A percentile compares a stretch with the other conserved stretches of the same genome.
phyloP scores from a whole-genome alignment of 2,329 filamentous ascomycete species.

The Verticillium longisporum region DNA sequence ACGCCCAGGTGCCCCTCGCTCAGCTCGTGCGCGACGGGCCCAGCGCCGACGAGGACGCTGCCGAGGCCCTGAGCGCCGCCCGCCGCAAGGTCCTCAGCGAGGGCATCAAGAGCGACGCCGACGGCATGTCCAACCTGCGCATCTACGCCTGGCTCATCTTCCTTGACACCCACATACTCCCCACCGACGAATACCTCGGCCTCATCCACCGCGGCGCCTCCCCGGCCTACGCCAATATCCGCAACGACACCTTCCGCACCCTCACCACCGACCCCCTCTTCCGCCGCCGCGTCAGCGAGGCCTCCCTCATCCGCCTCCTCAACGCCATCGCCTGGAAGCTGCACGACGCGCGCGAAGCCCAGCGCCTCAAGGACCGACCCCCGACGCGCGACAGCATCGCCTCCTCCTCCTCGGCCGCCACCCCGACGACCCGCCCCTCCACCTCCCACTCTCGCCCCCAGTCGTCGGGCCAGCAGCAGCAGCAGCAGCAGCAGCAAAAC shows the following conservation, averaged over 20 bases:
- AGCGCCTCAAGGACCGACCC: conserved; percentile 20
- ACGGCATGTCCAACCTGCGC: conserved; percentile 84
- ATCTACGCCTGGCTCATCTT: conserved; percentile 97
- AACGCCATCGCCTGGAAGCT: conserved; percentile 95
- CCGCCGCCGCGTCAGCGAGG: conserved; percentile 89
- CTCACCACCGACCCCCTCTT: conserved; percentile 96
- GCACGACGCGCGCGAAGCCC: conserved; percentile 64
- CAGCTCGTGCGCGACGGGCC: conserved; percentile 75
- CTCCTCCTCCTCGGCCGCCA: conserved; percentile 20
- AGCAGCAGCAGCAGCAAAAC: conserved; percentile 4
- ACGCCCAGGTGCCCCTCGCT: conserved; percentile 58
- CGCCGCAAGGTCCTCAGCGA: conserved; percentile 69
- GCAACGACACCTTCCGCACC: conserved; percentile 96
- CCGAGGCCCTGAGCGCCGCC: conserved; percentile 61
- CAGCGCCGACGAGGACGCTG: conserved; percentile 57
- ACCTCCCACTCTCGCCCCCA: conserved; percentile 29
- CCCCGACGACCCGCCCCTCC: conserved; percentile 16
- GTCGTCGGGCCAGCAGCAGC: not conserved
- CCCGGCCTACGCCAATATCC: conserved; percentile 92
- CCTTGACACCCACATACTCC: conserved; percentile 76
- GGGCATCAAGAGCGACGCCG: conserved; percentile 68
- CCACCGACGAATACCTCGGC: conserved; percentile 81
- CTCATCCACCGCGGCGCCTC: conserved; percentile 91
- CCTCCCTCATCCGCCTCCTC: conserved; percentile 85
- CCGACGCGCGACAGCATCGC: conserved; percentile 30